Evolutionary conservation across 2,329 filamentous ascomycete genomes (phyloP), one percentile per base, ranked within the genome.

Genomic region (Sclerotinia spermophila): DNA sequence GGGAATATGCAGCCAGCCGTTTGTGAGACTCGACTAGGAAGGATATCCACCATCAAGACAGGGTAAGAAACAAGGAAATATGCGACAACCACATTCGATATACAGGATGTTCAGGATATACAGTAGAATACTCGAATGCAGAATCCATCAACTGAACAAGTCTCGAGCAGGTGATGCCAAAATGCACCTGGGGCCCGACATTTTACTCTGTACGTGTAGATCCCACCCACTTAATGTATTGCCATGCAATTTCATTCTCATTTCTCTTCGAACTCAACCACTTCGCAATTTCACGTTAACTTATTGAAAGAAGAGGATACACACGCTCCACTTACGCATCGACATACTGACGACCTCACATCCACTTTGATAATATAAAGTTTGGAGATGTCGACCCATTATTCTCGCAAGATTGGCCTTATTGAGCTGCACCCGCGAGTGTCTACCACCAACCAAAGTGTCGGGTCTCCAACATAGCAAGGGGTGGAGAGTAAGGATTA

Each of bases 341-440:
- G 45, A 19, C 24, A 51, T 38, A 38, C 13, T 53, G 44, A 33
- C 61, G 38, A 51, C 15, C 13, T 51, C n/a, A 65, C 24, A 51
- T 38, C 8, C 5, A n/a, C 38, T 53, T 65, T 51, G 17, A 27
- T 45, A 30, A 48, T 10, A 44, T 10, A 44, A 51, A 19, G 58
- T n/a, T 38, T 53, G 33, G 40, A 65, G 19, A 40, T 27, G n/a
- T 24, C 24, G 33, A 27, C 24, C 45, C 33, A 65, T 65, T 53
- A 38, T 53, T 65, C 62, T 65, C 62, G 45, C 62, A 53, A 65
- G 45, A 48, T 38, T 65, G 24, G 24, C 53, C 62, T 53, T 65
- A 65, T 65, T 65, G 8, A 19, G 62, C 40, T 40, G 35, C 27
- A 27, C 27, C n/a, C 33, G 27, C 24, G 33, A 53, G 33, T 10